These are phyloP conservation scores for Fusarium irregulare DNA, from an alignment of 2,329 filamentous ascomycete species.

Conservation along the genomic window DNA sequence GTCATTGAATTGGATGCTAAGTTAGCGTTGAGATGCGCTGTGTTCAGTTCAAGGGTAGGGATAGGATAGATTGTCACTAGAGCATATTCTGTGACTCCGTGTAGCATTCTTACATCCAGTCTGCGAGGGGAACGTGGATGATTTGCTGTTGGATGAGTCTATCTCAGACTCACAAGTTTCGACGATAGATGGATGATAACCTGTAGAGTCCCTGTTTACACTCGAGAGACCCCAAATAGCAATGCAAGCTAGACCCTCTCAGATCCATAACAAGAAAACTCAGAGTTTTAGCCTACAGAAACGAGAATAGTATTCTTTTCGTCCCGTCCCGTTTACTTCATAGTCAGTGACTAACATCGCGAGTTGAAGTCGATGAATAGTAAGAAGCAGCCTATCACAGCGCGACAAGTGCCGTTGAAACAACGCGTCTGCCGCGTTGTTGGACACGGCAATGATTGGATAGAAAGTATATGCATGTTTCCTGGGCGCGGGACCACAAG, in stretches of 20 bases:
- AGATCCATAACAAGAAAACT: conserved; percentile 18
- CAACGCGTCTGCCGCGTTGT: conserved; percentile 44
- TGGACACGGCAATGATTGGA: conserved; percentile 40
- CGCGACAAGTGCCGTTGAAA: conserved; percentile 32
- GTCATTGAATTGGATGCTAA: neutral
- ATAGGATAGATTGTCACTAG: neutral
- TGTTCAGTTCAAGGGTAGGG: conserved; percentile 9
- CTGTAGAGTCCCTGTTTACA: conserved; percentile 19
- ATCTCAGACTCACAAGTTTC: conserved; percentile 16
- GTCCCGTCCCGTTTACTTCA: conserved; percentile 4
- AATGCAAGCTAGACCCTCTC: conserved; percentile 1
- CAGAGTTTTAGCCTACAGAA: neutral
- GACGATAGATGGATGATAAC: neutral
- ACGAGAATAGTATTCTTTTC: conserved; percentile 6
- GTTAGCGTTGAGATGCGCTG: conserved; percentile 12
- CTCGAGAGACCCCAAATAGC: conserved; percentile 4
- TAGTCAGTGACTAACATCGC: conserved; percentile 8
- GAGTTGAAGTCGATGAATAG: conserved; percentile 11
- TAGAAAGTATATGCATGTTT: conserved; percentile 36
- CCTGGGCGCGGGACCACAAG: conserved; percentile 31
- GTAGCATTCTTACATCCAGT: conserved; percentile 18
- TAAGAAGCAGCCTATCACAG: conserved; percentile 26
- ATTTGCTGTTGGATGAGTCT: conserved; percentile 16
- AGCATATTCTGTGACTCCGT: conserved; percentile 3
- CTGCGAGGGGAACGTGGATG: conserved; percentile 18